Conservation (phyloP, 2,329 filamentous ascomycete species). For the Zalaria sp. region DNA sequence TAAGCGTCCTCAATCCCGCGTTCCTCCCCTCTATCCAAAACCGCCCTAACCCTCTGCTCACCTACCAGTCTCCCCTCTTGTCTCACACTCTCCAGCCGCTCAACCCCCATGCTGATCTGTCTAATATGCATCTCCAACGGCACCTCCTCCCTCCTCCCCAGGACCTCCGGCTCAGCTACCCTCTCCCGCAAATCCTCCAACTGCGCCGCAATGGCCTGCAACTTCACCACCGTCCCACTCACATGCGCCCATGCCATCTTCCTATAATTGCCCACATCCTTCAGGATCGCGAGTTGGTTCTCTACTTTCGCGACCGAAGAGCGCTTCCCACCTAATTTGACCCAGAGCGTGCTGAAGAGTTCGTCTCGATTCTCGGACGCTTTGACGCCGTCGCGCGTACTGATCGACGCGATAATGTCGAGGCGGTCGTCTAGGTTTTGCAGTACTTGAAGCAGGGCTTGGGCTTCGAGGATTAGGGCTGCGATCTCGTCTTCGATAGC, state of each 20-base stretch:
- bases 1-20: background rate
- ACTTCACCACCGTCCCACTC: constrained; percentile 53
- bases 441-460: constrained; percentile 51
- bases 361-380: constrained; percentile 48
- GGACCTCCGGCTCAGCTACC: constrained; percentile 50
- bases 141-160: constrained; percentile 28
- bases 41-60: constrained; percentile 5
- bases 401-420: constrained; percentile 54
- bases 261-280: constrained; percentile 52
- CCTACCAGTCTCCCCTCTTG: constrained; percentile 27
- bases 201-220: constrained; percentile 57
- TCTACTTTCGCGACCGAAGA: constrained; percentile 46
- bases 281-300: constrained; percentile 49
- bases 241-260: constrained; percentile 54
- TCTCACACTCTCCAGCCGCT: constrained; percentile 53
- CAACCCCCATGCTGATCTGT: constrained; percentile 57
- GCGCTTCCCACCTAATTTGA: constrained; percentile 56
- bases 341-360: constrained; percentile 58
- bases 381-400: constrained; percentile 46
- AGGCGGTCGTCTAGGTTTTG: constrained; percentile 56
- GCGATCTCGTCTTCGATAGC: constrained; percentile 57
- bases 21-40: constrained; percentile 3
- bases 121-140: constrained; percentile 63
- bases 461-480: constrained; percentile 54
- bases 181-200: constrained; percentile 59